phyloP scores from a whole-genome alignment of 805 yeast species.

The Candida tallmaniae region DNA sequence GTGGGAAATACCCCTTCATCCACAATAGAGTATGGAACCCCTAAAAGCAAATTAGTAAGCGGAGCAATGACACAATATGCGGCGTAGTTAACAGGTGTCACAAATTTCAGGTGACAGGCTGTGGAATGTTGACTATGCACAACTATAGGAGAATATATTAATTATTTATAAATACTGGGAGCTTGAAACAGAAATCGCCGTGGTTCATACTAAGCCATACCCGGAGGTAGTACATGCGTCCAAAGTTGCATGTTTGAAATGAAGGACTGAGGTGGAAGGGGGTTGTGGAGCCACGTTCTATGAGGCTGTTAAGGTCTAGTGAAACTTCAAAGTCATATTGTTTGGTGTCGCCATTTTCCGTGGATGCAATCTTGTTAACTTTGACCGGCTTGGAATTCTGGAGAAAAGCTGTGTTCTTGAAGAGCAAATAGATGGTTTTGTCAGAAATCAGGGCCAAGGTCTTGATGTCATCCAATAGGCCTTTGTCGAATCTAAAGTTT shows the following conservation, averaged over 20 bases:
- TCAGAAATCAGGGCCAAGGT: constrained; percentile 23
- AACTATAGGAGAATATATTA: background rate
- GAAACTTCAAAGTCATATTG: constrained; percentile 10
- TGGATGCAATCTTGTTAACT: background rate
- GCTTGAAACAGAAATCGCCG: constrained; percentile 1
- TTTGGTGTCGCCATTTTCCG: no score
- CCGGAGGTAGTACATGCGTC: constrained; percentile 29
- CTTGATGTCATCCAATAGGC: constrained; percentile 25
- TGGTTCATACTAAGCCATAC: constrained; percentile 4
- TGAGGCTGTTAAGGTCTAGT: constrained; percentile 12
- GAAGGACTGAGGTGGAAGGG: constrained; percentile 31
- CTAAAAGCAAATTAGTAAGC: no score
- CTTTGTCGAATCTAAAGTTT: constrained; percentile 24
- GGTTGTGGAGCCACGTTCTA: constrained; percentile 5
- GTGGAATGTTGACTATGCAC: background rate
- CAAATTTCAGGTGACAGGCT: no score
- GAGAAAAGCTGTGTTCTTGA: constrained; percentile 14
- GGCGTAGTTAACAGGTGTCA: no score
- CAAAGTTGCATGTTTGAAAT: constrained; percentile 32
- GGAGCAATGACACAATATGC: no score
- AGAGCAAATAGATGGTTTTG: constrained; percentile 20
- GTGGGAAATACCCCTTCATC: no score
- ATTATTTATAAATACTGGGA: constrained; percentile 3
- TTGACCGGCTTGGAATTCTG: constrained; percentile 5
- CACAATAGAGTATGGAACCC: no score